These are phyloP conservation scores for Apiotrichum akiyoshidainum DNA, from an alignment of 1,284 basidiomycete genomes.

Conservation along the genomic window DNA sequence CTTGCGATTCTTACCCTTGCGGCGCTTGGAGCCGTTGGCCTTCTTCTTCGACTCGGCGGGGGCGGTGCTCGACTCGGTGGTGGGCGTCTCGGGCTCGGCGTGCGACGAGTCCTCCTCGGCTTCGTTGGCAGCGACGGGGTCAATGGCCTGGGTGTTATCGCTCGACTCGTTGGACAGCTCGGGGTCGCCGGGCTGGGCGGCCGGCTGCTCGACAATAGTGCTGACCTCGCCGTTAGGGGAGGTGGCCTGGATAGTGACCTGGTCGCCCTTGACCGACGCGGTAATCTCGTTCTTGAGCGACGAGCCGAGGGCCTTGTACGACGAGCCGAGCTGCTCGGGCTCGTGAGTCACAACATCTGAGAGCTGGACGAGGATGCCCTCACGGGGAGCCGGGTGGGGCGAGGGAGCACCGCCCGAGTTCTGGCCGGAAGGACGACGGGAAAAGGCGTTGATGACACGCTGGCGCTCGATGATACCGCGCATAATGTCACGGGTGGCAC, in stretches of 20 bases:
- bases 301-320: not conserved
- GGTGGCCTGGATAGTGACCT: conserved; percentile 2
- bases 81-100: not conserved
- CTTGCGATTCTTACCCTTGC: conserved; percentile 17
- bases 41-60: conserved; percentile 3
- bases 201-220: conserved; percentile 1
- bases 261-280: not conserved
- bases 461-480: conserved; percentile 55
- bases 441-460: conserved; percentile 41
- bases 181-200: not conserved
- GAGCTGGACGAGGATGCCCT: conserved; percentile 13
- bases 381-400: conserved; percentile 4
- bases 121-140: not conserved
- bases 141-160: not conserved
- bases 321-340: not conserved
- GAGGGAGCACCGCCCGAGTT: not conserved
- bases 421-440: conserved; percentile 33
- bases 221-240: conserved; percentile 2
- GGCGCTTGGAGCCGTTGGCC: conserved; percentile 7
- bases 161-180: not conserved
- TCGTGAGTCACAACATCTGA: conserved; percentile 4
- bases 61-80: not conserved
- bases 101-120: conserved; percentile 4
- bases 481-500: conserved; percentile 74
- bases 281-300: not conserved